phyloP scores from a whole-genome alignment of 371 early-diverging fungal species.

The Gilbertella persicaria region DNA sequence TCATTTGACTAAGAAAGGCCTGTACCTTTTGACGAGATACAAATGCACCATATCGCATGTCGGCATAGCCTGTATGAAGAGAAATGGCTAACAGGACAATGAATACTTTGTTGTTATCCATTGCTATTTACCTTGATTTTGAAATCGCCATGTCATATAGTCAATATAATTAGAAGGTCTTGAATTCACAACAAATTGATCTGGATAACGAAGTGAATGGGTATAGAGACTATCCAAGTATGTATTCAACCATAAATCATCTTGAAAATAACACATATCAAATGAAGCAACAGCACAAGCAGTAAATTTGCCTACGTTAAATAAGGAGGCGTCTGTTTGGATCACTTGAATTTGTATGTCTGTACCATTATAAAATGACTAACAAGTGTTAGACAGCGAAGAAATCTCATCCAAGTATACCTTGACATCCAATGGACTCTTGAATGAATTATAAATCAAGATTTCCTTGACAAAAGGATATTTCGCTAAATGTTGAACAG shows the following conservation, averaged over 20 bases:
- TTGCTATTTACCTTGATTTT: constrained; percentile 7
- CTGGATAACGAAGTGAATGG: constrained; percentile 52
- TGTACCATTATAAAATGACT: constrained; percentile 1
- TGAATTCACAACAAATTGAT: constrained; percentile 55
- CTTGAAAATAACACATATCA: constrained; percentile 64
- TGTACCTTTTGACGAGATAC: constrained; percentile 50
- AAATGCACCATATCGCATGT: constrained; percentile 64
- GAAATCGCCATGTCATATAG: constrained; percentile 59
- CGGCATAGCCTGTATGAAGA: constrained; percentile 62
- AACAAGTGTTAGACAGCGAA: not conserved
- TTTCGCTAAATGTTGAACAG: constrained; percentile 36
- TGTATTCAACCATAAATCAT: constrained; percentile 62
- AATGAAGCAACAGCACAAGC: constrained; percentile 52
- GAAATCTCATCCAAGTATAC: no score
- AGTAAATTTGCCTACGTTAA: constrained; percentile 21
- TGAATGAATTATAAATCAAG: constrained; percentile 45
- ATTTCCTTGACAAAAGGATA: constrained; percentile 55
- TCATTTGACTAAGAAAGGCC: constrained; percentile 50
- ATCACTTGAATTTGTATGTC: constrained; percentile 12
- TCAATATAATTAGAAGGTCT: constrained; percentile 53
- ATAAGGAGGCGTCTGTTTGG: constrained; percentile 1
- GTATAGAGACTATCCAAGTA: constrained; percentile 65
- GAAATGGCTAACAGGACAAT: constrained; percentile 31
- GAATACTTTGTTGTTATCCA: not conserved
- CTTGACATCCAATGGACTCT: constrained; percentile 18